Evolutionary conservation across 805 yeast species (phyloP).

Genomic region (Danielia reshetovae): DNA sequence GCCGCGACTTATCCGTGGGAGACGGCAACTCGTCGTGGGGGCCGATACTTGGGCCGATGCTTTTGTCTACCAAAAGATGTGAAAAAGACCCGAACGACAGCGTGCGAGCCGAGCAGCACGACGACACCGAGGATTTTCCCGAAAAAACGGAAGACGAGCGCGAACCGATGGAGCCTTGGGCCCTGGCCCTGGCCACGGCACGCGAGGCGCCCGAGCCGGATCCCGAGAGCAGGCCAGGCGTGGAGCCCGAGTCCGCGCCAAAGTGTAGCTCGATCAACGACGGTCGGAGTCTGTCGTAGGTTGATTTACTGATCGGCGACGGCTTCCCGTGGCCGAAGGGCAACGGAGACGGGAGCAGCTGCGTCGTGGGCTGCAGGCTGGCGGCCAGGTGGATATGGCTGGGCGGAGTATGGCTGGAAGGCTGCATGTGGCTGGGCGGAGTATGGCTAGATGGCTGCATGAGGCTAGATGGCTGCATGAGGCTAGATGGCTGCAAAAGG

Average conservation of each 20-base stretch:
- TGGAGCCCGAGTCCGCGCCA: neutral
- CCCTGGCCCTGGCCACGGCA: neutral
- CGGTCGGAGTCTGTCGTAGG: slow-evolving; percentile 31
- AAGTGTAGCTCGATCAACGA: slow-evolving; percentile 32
- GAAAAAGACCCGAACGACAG: slow-evolving; percentile 30
- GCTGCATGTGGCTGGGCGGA: neutral
- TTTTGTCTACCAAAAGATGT: slow-evolving; percentile 7
- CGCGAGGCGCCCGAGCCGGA: slow-evolving; percentile 2
- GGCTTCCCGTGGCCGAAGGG: slow-evolving; percentile 10
- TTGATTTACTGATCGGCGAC: slow-evolving; percentile 16
- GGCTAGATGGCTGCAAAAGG: neutral
- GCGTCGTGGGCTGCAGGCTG: slow-evolving; percentile 6
- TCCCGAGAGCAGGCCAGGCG: slow-evolving; percentile 5
- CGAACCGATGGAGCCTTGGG: slow-evolving; percentile 24
- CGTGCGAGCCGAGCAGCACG: slow-evolving; percentile 25
- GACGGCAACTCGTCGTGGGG: slow-evolving; percentile 1
- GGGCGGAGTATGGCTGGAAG: slow-evolving; percentile 2
- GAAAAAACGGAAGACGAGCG: slow-evolving; percentile 34
- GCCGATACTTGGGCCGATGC: slow-evolving; percentile 1
- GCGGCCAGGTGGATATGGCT: slow-evolving; percentile 12
- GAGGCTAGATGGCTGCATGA: neutral
- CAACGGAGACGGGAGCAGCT: neutral
- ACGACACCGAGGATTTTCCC: slow-evolving; percentile 32
- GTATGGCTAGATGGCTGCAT: neutral
- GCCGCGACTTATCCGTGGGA: neutral